phyloP scores from a whole-genome alignment of 352 stramenopile species.

The Pythium plurisporium region DNA sequence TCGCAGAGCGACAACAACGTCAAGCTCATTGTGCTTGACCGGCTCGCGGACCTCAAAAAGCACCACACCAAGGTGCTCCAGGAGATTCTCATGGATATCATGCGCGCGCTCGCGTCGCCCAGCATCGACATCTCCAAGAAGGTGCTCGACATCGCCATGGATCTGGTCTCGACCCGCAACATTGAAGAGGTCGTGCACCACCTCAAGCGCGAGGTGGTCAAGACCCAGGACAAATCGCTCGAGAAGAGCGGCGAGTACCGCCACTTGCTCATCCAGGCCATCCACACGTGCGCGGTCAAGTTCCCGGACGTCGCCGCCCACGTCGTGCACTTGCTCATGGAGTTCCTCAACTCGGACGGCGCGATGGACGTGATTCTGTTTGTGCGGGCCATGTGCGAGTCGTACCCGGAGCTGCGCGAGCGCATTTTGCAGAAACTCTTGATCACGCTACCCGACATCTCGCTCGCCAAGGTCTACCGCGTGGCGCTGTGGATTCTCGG shows the following conservation, averaged over 20 bases:
- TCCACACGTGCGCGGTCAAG: constrained; percentile 97
- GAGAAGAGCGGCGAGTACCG: constrained; percentile 97
- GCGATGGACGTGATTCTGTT: constrained; percentile 99
- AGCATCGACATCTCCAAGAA: constrained; percentile 99
- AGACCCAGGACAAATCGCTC: constrained; percentile 85
- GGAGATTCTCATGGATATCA: constrained; percentile 99
- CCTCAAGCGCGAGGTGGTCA: constrained; percentile 89
- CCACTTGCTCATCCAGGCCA: constrained; percentile 96
- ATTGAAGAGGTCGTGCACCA: constrained; percentile 96
- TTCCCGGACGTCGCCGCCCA: constrained; percentile 97
- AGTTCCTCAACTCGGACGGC: constrained; percentile 96
- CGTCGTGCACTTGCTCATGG: constrained; percentile 99
- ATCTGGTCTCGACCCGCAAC: constrained; percentile 96
- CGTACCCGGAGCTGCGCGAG: constrained; percentile 91
- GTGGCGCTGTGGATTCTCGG: constrained; percentile 97
- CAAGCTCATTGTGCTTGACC: constrained; percentile 99
- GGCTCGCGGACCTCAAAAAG: constrained; percentile 96
- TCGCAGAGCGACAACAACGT: constrained; percentile 99
- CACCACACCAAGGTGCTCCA: constrained; percentile 96
- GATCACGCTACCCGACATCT: constrained; percentile 92
- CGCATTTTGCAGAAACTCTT: constrained; percentile 95
- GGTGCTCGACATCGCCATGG: constrained; percentile 97
- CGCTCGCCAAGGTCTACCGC: constrained; percentile 93
- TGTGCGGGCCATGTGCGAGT: constrained; percentile 97
- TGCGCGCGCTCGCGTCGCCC: constrained; percentile 94